Evolutionary conservation across 192 early-diverging fungal species (phyloP).

Genomic region (Kappamyces sp.): DNA sequence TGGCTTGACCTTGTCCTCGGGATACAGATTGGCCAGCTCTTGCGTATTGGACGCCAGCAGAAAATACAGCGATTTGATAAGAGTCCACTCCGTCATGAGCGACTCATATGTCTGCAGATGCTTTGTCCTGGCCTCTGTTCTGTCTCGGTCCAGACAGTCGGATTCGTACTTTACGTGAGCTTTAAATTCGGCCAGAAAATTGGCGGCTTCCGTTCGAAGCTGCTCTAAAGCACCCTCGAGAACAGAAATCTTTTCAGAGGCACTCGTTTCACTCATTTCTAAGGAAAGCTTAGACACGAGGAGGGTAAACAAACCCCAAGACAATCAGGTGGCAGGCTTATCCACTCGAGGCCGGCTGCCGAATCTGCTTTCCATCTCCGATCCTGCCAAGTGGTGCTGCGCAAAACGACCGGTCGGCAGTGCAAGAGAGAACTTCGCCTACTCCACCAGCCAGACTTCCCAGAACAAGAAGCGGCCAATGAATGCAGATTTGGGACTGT

Average conservation of each 20-base stretch:
- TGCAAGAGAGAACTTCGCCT: no score
- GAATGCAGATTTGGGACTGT: no score
- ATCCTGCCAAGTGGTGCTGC: no score
- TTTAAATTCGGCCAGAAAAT: conserved; percentile 14
- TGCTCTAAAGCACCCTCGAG: conserved; percentile 11
- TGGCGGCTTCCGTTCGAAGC: conserved; percentile 1
- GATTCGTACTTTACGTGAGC: conserved; percentile 10
- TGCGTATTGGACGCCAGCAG: conserved; percentile 7
- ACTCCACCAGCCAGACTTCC: no score
- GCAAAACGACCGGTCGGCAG: no score
- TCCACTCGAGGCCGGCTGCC: no score
- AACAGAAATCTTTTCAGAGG: conserved; percentile 4
- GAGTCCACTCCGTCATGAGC: conserved; percentile 7
- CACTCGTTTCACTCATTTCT: conserved; percentile 5
- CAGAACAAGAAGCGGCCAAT: no score
- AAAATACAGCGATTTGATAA: conserved; percentile 1
- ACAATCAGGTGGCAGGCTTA: no score
- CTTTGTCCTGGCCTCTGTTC: neutral
- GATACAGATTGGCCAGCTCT: neutral
- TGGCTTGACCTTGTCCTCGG: neutral
- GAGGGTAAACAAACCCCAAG: no score
- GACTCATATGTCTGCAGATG: neutral
- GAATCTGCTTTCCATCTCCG: no score
- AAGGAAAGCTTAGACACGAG: neutral
- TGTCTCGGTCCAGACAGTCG: neutral